Conservation (phyloP, 805 yeast species). For the Saturnispora gosingensis region DNA sequence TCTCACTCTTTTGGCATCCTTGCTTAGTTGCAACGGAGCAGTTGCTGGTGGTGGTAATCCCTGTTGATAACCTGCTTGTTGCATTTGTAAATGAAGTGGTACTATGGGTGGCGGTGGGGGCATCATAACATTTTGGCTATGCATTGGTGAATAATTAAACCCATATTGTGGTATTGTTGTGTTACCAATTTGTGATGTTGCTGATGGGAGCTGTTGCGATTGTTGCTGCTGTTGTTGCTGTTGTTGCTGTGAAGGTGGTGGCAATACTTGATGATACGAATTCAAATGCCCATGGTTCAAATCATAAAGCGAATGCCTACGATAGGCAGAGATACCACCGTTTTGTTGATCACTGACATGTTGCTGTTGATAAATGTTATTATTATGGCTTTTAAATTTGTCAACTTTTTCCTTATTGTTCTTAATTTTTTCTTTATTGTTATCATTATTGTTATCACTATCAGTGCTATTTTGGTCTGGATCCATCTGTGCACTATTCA, state of each 20-base stretch:
- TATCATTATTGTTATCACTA: neutral
- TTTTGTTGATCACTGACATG: neutral
- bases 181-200: neutral
- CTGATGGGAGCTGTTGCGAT: neutral
- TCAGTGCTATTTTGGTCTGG: neutral
- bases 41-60: neutral
- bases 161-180: neutral
- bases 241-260: neutral
- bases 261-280: neutral
- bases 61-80: constrained; percentile 2
- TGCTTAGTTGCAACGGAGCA: neutral
- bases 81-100: constrained; percentile 19
- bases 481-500: neutral
- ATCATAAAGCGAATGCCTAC: neutral
- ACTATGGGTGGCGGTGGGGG: constrained; percentile 13
- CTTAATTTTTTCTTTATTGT: neutral
- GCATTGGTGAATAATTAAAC: neutral
- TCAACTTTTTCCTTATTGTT: constrained; percentile 11
- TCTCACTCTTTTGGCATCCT: constrained; percentile 18
- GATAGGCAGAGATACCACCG: neutral
- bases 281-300: neutral
- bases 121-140: neutral
- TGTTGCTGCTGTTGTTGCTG: neutral
- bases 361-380: neutral
- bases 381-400: constrained; percentile 11